Conservation (phyloP, 1,284 basidiomycete genomes). For the Gymnopus androsaceus region DNA sequence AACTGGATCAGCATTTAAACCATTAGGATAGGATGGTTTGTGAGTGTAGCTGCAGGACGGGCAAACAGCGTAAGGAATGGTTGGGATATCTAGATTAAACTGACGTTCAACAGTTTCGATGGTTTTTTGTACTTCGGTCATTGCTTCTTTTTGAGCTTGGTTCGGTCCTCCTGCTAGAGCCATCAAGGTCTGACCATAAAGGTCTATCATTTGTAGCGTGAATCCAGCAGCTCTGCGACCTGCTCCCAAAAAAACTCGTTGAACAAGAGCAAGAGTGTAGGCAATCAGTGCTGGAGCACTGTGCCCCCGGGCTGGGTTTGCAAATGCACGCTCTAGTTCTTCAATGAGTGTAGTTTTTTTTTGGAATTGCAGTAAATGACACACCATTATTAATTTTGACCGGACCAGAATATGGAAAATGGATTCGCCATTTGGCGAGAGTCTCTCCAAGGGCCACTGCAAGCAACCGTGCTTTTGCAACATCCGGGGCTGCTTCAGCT, state of each 20-base stretch:
- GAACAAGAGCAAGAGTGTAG: constrained; percentile 5
- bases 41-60: not conserved
- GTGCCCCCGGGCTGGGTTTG: not conserved
- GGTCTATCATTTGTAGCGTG: constrained; percentile 1
- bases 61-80: constrained; percentile 6
- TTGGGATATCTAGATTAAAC: not conserved
- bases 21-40: not conserved
- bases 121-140: not conserved
- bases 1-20: not conserved
- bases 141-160: not conserved
- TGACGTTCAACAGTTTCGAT: not conserved
- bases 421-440: not conserved
- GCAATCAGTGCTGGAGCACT: constrained; percentile 4
- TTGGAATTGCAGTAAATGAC: not conserved
- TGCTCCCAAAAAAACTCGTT: constrained; percentile 1
- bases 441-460: not conserved
- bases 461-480: not conserved
- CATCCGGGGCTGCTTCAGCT: not conserved
- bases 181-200: constrained; percentile 3
- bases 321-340: not conserved
- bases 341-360: not conserved
- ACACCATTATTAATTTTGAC: constrained; percentile 1
- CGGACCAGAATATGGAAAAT: not conserved
- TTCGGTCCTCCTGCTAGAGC: not conserved
- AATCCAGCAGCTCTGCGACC: constrained; percentile 1